phyloP scores from a whole-genome alignment of 345 rosid species.

The Sonneratia alba region DNA sequence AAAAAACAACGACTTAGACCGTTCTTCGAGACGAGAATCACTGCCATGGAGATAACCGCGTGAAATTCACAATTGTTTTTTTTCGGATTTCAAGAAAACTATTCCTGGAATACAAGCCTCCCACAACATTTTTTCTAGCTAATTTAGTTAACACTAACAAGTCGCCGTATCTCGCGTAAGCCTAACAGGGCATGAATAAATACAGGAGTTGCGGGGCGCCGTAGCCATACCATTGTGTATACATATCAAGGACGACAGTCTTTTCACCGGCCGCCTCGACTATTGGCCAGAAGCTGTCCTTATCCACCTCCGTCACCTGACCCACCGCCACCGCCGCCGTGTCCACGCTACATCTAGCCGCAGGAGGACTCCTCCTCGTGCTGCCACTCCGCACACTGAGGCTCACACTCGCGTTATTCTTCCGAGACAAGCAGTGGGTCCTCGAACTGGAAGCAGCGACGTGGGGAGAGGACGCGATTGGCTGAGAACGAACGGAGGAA shows the following conservation, averaged over 20 bases:
- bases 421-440: not conserved
- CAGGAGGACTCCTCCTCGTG: not conserved
- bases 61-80: no score
- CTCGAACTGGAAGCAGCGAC: conserved; percentile 7
- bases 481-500: conserved; percentile 20
- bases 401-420: not conserved
- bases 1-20: no score
- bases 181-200: no score
- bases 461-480: not conserved
- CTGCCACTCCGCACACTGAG: not conserved
- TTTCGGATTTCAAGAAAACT: no score
- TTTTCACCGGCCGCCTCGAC: conserved; percentile 75
- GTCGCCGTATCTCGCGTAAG: not conserved
- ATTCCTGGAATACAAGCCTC: no score
- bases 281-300: conserved; percentile 91
- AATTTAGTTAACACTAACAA: not conserved
- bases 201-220: not conserved
- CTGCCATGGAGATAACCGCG: no score
- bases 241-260: conserved; percentile 87
- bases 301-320: conserved; percentile 71
- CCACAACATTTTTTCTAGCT: no score
- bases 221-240: conserved; percentile 66
- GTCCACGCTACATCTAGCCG: conserved; percentile 54
- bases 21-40: no score
- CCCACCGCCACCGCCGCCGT: conserved; percentile 56